Base-by-base conservation (phyloP, 2,329 filamentous ascomycete species). In the Penicillium sp. region DNA sequence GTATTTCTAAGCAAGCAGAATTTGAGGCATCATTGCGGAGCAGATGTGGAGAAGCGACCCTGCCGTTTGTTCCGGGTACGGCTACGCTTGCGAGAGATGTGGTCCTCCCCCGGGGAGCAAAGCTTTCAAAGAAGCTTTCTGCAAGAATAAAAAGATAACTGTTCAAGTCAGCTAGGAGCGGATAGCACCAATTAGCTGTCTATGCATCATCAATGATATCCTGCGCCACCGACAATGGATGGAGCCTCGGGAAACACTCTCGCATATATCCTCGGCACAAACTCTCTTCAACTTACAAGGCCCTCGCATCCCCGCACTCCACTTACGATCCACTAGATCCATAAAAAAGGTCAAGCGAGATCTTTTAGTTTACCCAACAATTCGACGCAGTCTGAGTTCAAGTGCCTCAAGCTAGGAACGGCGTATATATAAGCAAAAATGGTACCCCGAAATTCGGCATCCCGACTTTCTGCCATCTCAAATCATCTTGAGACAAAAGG, bases 381-480 rank as follows among this genome's bases (percentile, higher is more conserved):
- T 3, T 42, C 15, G 13, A 17, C 4, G 17, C 21, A n/a, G 21
- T 40, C n/a, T 26, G 21, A 21, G 15, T 20, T 27, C 23, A 13
- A 29, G 7, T 20, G 23, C 9, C 17, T n/a, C 20, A 23, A 5
- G 15, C 6, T 13, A 29, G 7, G 23, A 15, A 8, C 7, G 10
- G 13, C 39, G 6, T 23, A 34, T 20, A 21, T 20, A 46, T 32
- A 36, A 24, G 39, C 29, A 18, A 48, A 21, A 0, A 52, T 58
- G 55, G 8, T 40, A 30, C 40, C 55, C 15, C 17, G 7, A 2
- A 47, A 9, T 20, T 23, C 43, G n/a, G 29, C 45, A 7, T 15
- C 26, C 7, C 53, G 54, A 40, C 46, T 55, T 3, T 51, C 47
- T 23, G 47, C 39, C 5, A 53, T 57, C 32, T 48, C 54, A 23